phyloP scores from a whole-genome alignment of 345 rosid species.

The Lumnitzera littorea region DNA sequence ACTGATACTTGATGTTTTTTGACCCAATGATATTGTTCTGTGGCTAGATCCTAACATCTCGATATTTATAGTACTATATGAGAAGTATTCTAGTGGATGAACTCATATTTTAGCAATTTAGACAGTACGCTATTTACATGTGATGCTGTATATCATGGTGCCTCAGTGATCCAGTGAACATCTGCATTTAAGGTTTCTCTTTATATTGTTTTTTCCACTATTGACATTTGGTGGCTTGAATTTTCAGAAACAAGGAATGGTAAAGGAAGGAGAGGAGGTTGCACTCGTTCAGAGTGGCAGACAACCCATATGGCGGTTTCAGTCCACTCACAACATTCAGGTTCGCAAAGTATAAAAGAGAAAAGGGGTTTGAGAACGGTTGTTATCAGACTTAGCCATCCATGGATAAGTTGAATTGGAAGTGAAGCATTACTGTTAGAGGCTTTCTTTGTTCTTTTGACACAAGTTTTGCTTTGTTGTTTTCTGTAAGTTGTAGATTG shows the following conservation, averaged over 20 bases:
- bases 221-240: background rate
- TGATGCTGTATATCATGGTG: too few relatives aligned
- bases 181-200: background rate
- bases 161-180: background rate
- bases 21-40: too few relatives aligned
- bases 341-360: conserved; percentile 69
- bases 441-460: too few relatives aligned
- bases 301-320: conserved; percentile 94
- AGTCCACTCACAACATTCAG: conserved; percentile 93
- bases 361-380: background rate
- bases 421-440: too few relatives aligned
- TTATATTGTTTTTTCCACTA: background rate
- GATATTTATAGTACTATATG: too few relatives aligned
- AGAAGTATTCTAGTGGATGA: too few relatives aligned
- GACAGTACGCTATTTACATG: too few relatives aligned
- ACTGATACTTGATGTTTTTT: too few relatives aligned
- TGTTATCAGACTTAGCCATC: conserved; percentile 2
- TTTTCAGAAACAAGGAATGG: conserved; percentile 89
- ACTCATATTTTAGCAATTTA: too few relatives aligned
- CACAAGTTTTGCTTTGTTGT: too few relatives aligned
- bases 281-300: conserved; percentile 90
- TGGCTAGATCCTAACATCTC: too few relatives aligned
- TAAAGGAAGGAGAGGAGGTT: conserved; percentile 89
- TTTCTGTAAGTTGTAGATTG: too few relatives aligned
- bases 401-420: conserved; percentile 30